Base-by-base conservation (phyloP, 495 filamentous ascomycete species). In the Penicillium cataractarum region DNA sequence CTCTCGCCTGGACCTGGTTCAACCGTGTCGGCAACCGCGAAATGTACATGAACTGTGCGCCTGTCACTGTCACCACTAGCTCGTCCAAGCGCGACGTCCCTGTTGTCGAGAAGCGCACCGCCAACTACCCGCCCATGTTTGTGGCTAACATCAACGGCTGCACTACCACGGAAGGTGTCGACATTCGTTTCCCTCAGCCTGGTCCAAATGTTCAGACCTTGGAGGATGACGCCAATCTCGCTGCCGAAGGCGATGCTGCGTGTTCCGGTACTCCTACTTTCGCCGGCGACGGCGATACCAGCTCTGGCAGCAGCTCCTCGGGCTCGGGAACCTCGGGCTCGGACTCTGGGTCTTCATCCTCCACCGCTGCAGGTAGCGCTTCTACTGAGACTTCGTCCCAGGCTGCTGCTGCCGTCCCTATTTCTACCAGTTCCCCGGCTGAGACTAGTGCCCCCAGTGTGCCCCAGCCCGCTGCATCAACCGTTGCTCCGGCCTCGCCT, bases 31-130 rank as follows among this genome's bases (percentile, higher is more conserved):
- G 92, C 48, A 91, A 92, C 78, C 86, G 92, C 40, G 93, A 97
- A 73, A 92, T 96, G 85, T 97, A 97, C 82, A 96, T 96, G 93
- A 92, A 93, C 83, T 97, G 93, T 61, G 90, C 89, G 6, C 84
- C 89, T 1, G 79, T 94, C 60, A 84, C 82, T 6, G 81, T 97
- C 65, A 69, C 73, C 0, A 82, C 81, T 5, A 86, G 84, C 55
- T 67, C 76, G 17, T 71, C 66, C 35, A 83, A 82, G 74, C 74
- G 80, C 26, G 50, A 58, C n/a, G 48, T 9, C 21, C 42, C 60
- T 5, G 49, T 48, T 10, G 26, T 74, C 33, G 69, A 75, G 61
- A 80, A 77, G 63, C 77, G 78, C 31, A 46, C 72, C 0, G 29
- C 70, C 63, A 76, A 73, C 29, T 88, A 92, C 22, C 93, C 93